Evolutionary conservation across 2,329 filamentous ascomycete species (phyloP), one percentile per base, ranked within the genome.

Genomic region (Xylariomycetidae sp.): DNA sequence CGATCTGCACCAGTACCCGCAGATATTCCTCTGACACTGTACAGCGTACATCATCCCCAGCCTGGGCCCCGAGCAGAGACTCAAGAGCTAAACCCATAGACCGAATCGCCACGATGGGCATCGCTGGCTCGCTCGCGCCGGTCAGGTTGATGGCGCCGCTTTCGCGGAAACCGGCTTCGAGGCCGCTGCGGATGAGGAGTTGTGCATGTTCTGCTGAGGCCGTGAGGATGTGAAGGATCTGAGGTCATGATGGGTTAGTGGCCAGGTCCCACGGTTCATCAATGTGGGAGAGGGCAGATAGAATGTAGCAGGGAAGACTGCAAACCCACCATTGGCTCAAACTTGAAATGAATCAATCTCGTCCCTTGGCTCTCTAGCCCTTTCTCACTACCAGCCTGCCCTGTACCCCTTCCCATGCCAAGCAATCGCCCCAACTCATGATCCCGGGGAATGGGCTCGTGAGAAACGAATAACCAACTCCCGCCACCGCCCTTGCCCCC

Each of bases 211-310:
- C 62, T 0, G 80, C 68, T 0, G 86, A 90, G 12, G 88, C 78
- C 5, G 87, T 80, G 49, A 94, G 73, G 27, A 97, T 71, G 48
- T 97, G 90, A 1, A 97, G 75, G 46, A 96, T 95, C 89, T 94
- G 45, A 35, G 18, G 6, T 10, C n/a, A n/a, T n/a, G n/a, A n/a
- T n/a, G n/a, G n/a, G n/a, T n/a, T n/a, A n/a, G n/a, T n/a, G n/a
- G n/a, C n/a, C n/a, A n/a, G n/a, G n/a, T n/a, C n/a, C n/a, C n/a
- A n/a, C n/a, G n/a, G n/a, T n/a, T n/a, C n/a, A n/a, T n/a, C n/a
- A n/a, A n/a, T n/a, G n/a, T n/a, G n/a, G n/a, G n/a, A n/a, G n/a
- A n/a, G n/a, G 20, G n/a, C n/a, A 23, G 8, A 23, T 23, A 23
- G 8, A n/a, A 23, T 23, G n/a, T 23, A 23, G 20, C 20, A n/a